These are phyloP conservation scores for Nakazawaea siamensis DNA, from an alignment of 805 yeast genomes.

Conservation along the genomic window DNA sequence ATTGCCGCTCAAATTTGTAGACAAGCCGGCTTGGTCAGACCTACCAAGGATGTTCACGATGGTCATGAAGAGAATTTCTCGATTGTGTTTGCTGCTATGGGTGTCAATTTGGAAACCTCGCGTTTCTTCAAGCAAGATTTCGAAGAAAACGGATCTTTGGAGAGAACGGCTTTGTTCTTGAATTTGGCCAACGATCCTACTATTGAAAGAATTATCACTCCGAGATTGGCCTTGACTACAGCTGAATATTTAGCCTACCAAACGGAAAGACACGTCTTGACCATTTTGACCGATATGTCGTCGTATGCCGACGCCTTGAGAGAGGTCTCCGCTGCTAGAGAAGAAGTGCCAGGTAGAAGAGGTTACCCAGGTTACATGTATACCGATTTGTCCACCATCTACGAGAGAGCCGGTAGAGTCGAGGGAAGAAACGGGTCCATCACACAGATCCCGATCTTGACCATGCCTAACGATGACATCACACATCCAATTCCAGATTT, in stretches of 20 bases:
- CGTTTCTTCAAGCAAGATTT: constrained; percentile 98
- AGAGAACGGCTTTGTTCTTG: constrained; percentile 93
- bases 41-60: constrained; percentile 98
- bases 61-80: constrained; percentile 99
- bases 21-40: constrained; percentile 98
- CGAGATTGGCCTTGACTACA: constrained; percentile 96
- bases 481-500: constrained; percentile 99
- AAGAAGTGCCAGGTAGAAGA: constrained; percentile 99
- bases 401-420: constrained; percentile 99
- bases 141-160: constrained; percentile 97
- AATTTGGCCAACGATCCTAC: constrained; percentile 99
- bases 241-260: constrained; percentile 98
- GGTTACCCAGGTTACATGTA: constrained; percentile 99
- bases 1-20: constrained; percentile 99
- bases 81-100: constrained; percentile 99
- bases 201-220: constrained; percentile 98
- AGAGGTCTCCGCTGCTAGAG: constrained; percentile 99
- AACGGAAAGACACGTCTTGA: constrained; percentile 97
- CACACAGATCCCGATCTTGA: constrained; percentile 96
- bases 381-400: constrained; percentile 97
- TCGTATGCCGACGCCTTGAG: constrained; percentile 99
- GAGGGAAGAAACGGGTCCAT: constrained; percentile 99
- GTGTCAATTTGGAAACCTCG: constrained; percentile 97
- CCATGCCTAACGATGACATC: constrained; percentile 99
- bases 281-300: constrained; percentile 97